These are phyloP conservation scores for Isatis tinctoria DNA, from an alignment of 345 rosid species.

Conservation along the genomic window DNA sequence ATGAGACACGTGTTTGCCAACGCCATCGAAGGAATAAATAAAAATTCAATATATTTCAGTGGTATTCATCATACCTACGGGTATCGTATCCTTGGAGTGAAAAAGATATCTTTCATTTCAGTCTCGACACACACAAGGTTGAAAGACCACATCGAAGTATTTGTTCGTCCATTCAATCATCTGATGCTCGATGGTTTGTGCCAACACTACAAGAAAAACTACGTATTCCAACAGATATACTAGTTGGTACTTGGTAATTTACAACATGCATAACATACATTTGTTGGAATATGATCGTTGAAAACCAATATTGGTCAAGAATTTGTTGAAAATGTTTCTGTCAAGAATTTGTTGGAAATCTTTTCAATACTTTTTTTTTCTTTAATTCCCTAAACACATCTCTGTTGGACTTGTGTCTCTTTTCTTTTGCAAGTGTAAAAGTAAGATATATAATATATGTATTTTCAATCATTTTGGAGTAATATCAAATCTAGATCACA, in stretches of 20 bases:
- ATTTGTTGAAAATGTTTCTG: no score
- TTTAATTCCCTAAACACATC: no score
- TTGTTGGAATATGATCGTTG: no score
- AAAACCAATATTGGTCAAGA: no score
- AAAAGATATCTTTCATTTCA: not conserved
- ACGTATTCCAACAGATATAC: not conserved
- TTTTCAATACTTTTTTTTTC: not conserved
- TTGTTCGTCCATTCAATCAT: not conserved
- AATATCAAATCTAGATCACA: no score
- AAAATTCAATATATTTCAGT: not conserved
- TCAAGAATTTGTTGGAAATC: not conserved
- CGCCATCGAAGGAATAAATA: not conserved
- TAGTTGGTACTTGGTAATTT: no score
- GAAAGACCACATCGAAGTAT: not conserved
- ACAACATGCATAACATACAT: no score
- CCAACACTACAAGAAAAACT: not conserved
- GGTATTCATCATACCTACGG: not conserved
- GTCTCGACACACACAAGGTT: not conserved
- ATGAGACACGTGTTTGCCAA: not conserved
- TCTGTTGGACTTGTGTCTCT: no score
- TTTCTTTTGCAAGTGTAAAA: no score
- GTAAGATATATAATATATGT: no score
- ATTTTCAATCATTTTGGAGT: no score
- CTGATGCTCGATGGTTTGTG: constrained; percentile 6
- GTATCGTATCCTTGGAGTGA: not conserved